Evolutionary conservation across 148 eudicot genomes (phyloP).

Genomic region (Nepenthes gracilis): DNA sequence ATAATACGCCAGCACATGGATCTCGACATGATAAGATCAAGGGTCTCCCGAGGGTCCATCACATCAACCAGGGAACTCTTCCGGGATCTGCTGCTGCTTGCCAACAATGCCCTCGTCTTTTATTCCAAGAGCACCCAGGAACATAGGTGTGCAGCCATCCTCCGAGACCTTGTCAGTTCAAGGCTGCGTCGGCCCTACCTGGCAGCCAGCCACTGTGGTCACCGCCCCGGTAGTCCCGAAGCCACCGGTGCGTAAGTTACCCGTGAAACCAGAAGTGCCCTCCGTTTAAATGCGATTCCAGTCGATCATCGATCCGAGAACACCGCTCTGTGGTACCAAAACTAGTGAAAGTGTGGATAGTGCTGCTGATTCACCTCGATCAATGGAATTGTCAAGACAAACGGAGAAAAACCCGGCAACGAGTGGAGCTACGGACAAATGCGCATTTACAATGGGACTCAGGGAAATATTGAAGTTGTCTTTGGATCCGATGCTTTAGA

Average conservation of each 20-base stretch:
- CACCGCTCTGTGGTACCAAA: slow-evolving; percentile 3
- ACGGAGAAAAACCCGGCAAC: slow-evolving; percentile 18
- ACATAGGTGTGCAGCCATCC: slow-evolving; percentile 48
- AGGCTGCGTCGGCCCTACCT: slow-evolving; percentile 27
- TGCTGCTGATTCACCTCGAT: slow-evolving; percentile 18
- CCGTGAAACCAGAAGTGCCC: slow-evolving; percentile 59
- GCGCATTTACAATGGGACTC: too few relatives aligned
- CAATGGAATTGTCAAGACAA: slow-evolving; percentile 16
- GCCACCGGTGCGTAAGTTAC: slow-evolving; percentile 29
- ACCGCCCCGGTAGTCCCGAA: slow-evolving; percentile 14
- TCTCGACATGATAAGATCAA: slow-evolving; percentile 53
- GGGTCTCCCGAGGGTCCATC: slow-evolving; percentile 34
- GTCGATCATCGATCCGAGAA: slow-evolving; percentile 6
- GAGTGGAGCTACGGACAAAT: not conserved
- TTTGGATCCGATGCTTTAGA: too few relatives aligned
- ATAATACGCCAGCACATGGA: slow-evolving; percentile 62
- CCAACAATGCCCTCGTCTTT: slow-evolving; percentile 73
- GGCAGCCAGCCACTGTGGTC: not conserved
- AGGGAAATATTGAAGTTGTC: too few relatives aligned
- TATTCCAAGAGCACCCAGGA: slow-evolving; percentile 78
- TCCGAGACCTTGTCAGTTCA: slow-evolving; percentile 47
- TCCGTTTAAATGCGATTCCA: slow-evolving; percentile 25
- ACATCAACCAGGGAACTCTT: slow-evolving; percentile 46
- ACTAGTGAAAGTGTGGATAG: slow-evolving; percentile 14
- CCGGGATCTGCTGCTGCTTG: slow-evolving; percentile 67